Conservation (phyloP, 257 asterid genomes). For the Plectranthus barbatus region DNA sequence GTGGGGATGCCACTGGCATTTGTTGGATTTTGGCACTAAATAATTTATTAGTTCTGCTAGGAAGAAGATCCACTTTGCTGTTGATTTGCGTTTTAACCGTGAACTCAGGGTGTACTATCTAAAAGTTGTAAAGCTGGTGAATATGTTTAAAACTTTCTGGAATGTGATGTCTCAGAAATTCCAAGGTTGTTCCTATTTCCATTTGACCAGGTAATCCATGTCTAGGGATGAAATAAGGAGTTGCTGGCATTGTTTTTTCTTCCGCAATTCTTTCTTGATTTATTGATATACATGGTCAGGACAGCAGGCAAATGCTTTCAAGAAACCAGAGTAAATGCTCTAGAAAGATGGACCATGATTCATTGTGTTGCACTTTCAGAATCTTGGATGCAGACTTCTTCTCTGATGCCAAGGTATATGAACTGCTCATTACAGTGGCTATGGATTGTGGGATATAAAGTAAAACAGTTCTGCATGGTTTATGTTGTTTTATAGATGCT, state of each 20-base stretch:
- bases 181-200: constrained; percentile 34
- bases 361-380: constrained; percentile 35
- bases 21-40: background rate
- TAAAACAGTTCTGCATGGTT: background rate
- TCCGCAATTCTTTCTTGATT: no score
- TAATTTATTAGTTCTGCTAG: background rate
- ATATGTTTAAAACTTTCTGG: constrained; percentile 27
- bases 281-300: constrained; percentile 40
- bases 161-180: constrained; percentile 35
- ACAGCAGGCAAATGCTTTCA: constrained; percentile 33
- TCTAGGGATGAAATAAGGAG: background rate
- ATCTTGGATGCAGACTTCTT: constrained; percentile 72
- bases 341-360: constrained; percentile 21
- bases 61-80: background rate
- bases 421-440: constrained; percentile 3
- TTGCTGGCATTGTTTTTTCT: constrained; percentile 1
- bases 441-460: background rate
- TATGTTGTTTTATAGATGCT: constrained; percentile 32
- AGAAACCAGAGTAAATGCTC: constrained; percentile 29
- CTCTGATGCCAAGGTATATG: constrained; percentile 49
- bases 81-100: background rate
- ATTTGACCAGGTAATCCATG: constrained; percentile 40
- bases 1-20: background rate
- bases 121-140: constrained; percentile 40
- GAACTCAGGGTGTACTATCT: constrained; percentile 10